Base-by-base conservation (phyloP, 257 asterid genomes). In the Ophiorrhiza pumila region DNA sequence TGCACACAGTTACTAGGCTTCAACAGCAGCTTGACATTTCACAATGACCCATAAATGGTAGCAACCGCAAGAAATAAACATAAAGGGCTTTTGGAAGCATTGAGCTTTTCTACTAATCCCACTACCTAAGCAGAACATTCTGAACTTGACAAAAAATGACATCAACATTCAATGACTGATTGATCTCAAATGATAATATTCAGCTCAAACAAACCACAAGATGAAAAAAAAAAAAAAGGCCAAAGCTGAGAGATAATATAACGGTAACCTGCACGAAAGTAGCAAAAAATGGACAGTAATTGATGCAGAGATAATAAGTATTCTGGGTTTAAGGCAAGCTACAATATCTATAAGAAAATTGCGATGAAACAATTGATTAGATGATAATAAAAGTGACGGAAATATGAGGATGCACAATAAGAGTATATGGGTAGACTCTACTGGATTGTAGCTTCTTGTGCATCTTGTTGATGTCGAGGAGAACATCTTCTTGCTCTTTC, bases 401-500 rank as follows among this genome's bases (percentile, higher is more conserved):
- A 52, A 25, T 25, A 14, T 25, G 45, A 27, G 59, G 65, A 47
- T 32, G 53, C 32, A 34, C n/a, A 72, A 20, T 59, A 9, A 15
- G 22, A n/a, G 45, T 4, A 66, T 29, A n/a, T 52, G 47, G 60
- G 47, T 25, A 49, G 39, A 58, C 83, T 91, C 84, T 75, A 95
- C 98, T 78, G n/a, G 96, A 53, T 69, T 81, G 90, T 4, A 95
- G 94, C 91, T 89, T 92, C 87, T 87, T 92, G 74, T 95, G 99
- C 89, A 95, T 73, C 91, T 87, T 95, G 79, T 92, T 89, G 87
- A 95, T 92, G 58, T 95, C 99, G 49, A 75, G 78, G 60, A 95
- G 88, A 65, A 95, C 87, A 6, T 83, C 88, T 62, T 92, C 97
- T 77, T 85, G 97, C 71, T 82, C 91, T 73, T 92, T 90, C 88